Percentiles rank a stretch among this genome's conserved stretches.
Conservation (phyloP, 192 early-diverging fungal genomes). For the Rhizophagus clarus region DNA sequence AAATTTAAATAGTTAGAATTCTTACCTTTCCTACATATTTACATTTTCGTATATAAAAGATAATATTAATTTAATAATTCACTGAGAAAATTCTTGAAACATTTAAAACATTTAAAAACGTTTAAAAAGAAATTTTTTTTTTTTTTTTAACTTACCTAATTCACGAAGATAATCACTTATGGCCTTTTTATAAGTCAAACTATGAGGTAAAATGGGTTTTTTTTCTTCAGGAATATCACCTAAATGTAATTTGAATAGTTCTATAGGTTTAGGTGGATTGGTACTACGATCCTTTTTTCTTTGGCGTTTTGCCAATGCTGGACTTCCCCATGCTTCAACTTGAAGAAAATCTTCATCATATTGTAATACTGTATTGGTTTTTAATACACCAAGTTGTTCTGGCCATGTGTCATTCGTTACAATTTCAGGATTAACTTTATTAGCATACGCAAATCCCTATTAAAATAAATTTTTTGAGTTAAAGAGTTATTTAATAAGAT, state of each 20-base stretch:
- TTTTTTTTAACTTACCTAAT: neutral
- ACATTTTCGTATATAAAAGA: neutral
- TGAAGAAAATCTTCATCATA: slow-evolving; percentile 8
- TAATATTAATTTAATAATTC: neutral
- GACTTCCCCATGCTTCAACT: neutral
- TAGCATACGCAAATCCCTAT: slow-evolving; percentile 15
- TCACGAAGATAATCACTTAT: slow-evolving; percentile 54
- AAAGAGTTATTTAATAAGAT: too few species aligned
- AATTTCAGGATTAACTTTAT: neutral
- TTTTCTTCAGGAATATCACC: slow-evolving; percentile 49
- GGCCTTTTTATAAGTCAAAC: slow-evolving; percentile 50
- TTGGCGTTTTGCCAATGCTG: neutral
- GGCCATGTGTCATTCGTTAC: slow-evolving; percentile 18
- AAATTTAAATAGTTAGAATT: neutral
- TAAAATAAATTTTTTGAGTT: neutral
- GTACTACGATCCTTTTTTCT: neutral
- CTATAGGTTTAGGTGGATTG: neutral
- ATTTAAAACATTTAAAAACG: too few species aligned
- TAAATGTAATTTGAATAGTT: slow-evolving; percentile 32
- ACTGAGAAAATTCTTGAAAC: neutral
- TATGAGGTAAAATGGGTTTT: slow-evolving; percentile 43
- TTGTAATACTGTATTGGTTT: slow-evolving; percentile 11
- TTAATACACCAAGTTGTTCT: neutral
- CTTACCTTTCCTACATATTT: neutral
- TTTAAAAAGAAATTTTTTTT: too few species aligned